Base-by-base conservation (phyloP, 768 basidiomycete genomes). In the Trametes cingulata region DNA sequence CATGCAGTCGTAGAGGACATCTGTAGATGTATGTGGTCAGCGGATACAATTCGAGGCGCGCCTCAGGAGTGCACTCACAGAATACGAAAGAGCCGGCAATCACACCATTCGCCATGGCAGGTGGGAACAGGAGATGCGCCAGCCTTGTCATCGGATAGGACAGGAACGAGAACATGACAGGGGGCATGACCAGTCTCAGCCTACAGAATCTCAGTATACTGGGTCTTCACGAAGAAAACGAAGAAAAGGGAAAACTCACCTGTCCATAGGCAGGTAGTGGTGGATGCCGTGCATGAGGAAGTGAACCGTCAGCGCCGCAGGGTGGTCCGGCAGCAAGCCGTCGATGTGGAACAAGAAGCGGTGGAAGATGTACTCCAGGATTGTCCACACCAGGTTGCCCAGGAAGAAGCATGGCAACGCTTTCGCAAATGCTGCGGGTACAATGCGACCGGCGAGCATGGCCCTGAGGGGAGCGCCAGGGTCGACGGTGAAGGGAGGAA, bases 271-370 rank as follows among this genome's bases (percentile, higher is more conserved):
- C 64, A 99, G 78, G 70, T 95, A 99, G 74, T 99, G 97, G 71
- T 99, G 97, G 36, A 99, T 86, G 15, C 97, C 97, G 69, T 98
- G 97, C 71, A 93, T 78, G 68, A 92, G 71, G 76, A 99, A 99
- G 71, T 99, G 97, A 24, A 98, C 71, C 42, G 86, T 85, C 69
- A 98, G 79, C 75, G 89, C 91, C 52, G 77, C 75, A 6, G 89
- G 88, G 58, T 77, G 80, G 74, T 99, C 97, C 2, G 97, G 97
- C 20, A 99, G 82, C 68, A 80, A 74, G 9, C 85, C 80, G 70
- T 99, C 97, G 67, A 99, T 77, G 74, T 99, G 97, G 85, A 99
- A 99, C 50, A 99, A 76, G 85, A 98, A 98, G 41, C 97, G 88
- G 75, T 99, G 97, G 68, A 99, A 76, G 13, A 80, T 77, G 72